Conservation (phyloP, 1,284 basidiomycete species). For the Exobasidium rhododendri region DNA sequence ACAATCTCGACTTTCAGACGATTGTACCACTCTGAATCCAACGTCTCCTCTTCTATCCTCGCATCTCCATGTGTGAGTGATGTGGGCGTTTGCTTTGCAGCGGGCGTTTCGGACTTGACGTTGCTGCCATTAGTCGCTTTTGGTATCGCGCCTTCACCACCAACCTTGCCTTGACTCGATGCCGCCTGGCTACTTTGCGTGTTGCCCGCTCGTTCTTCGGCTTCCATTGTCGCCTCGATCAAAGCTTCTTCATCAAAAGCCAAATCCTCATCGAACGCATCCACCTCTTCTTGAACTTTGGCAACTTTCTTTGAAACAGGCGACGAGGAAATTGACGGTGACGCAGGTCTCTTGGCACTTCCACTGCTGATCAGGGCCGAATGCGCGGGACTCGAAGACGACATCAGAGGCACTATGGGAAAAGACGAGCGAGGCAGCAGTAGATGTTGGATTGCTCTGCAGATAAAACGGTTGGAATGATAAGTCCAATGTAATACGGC, state of each 20-base stretch:
- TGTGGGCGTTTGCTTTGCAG: not conserved
- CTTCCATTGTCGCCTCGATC: conserved; percentile 6
- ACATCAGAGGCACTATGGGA: not conserved
- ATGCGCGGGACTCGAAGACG: not conserved
- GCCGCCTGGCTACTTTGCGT: not conserved
- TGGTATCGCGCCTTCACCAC: not conserved
- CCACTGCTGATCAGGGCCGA: not conserved
- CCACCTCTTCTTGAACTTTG: not conserved
- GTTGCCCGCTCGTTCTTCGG: conserved; percentile 13
- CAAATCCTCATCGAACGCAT: not conserved
- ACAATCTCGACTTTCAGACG: conserved; percentile 37
- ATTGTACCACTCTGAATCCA: conserved; percentile 41
- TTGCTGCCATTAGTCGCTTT: not conserved
- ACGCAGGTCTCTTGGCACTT: not conserved
- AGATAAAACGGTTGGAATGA: not conserved
- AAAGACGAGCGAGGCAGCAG: not conserved
- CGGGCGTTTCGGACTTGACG: not conserved
- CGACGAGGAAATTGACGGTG: not conserved
- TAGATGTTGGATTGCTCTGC: not conserved
- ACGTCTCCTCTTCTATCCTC: conserved; percentile 47
- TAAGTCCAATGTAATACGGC: not conserved
- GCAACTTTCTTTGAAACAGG: not conserved
- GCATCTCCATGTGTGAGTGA: conserved; percentile 7
- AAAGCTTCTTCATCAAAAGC: conserved; percentile 1
- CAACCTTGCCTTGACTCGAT: not conserved